phyloP scores from a whole-genome alignment of 345 rosid genomes.

The Linum tenue region DNA sequence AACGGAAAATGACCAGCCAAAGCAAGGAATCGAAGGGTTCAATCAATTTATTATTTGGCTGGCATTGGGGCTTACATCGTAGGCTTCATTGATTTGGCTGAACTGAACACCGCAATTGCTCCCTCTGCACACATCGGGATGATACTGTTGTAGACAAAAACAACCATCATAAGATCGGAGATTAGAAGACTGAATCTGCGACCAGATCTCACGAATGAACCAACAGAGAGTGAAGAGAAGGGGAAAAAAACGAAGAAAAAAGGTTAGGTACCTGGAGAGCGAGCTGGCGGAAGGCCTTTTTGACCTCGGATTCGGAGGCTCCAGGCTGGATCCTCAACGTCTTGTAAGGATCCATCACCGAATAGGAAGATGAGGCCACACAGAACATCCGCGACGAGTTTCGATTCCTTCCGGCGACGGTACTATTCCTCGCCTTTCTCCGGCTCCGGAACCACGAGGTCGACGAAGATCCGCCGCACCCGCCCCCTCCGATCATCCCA shows the following conservation, averaged over 20 bases:
- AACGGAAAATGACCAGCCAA: not conserved
- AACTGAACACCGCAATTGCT: constrained; percentile 66
- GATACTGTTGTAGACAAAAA: constrained; percentile 17
- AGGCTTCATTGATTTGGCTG: constrained; percentile 75
- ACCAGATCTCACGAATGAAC: not conserved
- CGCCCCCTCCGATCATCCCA: constrained; percentile 38
- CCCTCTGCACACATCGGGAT: constrained; percentile 97
- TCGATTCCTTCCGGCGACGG: constrained; percentile 11
- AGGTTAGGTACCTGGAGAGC: constrained; percentile 51
- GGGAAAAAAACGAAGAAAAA: not conserved
- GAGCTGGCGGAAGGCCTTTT: constrained; percentile 73
- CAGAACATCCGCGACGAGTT: constrained; percentile 22
- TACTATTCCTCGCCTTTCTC: constrained; percentile 28
- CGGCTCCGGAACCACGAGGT: constrained; percentile 33
- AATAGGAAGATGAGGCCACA: constrained; percentile 26
- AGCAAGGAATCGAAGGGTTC: too few relatives aligned
- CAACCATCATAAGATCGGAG: not conserved
- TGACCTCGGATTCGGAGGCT: constrained; percentile 82
- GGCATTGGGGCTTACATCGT: constrained; percentile 42
- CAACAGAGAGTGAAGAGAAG: not conserved
- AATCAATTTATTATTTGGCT: too few relatives aligned
- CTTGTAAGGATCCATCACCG: constrained; percentile 59
- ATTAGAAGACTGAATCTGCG: not conserved
- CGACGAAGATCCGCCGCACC: constrained; percentile 30
- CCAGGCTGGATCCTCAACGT: constrained; percentile 65